Base-by-base conservation (phyloP, 208 protist species). In the Kentomonas sorsogonicus region DNA sequence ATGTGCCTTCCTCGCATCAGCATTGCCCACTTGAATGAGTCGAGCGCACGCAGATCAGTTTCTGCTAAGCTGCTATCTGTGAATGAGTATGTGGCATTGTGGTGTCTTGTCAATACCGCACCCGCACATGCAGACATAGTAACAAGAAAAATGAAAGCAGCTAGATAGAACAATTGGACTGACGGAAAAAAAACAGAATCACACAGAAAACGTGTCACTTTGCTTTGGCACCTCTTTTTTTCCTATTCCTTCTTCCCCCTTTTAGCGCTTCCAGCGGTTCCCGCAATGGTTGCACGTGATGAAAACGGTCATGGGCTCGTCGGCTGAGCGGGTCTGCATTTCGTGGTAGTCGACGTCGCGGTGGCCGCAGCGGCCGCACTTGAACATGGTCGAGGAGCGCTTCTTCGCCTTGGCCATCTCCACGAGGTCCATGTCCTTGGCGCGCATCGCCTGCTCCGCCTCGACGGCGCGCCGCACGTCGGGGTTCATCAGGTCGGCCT, bases 291-390 rank as follows among this genome's bases (percentile, higher is more conserved):
- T 86, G 70, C 97, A 99, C 20, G 74, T 75, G 57, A 96, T 97
- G 63, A 99, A 99, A 1, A 91, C 87, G 13, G 97, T 99, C 90
- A 98, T 98, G 15, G 98, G 97, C 74, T 99, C 98, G 90, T 99
- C 97, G 1, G 83, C 97, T 4, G 91, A 98, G 48, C 98, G 89
- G 10, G 93, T 99, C 71, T 99, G 98, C 74, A 96, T 80, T 67
- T 99, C 88, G 45, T 76, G 79, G 80, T 86, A 99, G 44, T 82
- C 91, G 30, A 94, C 97, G 44, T 89, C 69, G 9, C 69, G 61
- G 30, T 84, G 58, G 6, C 78, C 77, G 60, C 97, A 99, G 30
- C 73, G 68, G 7, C 82, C 78, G 55, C 93, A 97, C 15, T 59
- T 60, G 72, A 95, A 97, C 38, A 97, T 69, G 22, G 68, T 88